Evolutionary conservation across 2,329 filamentous ascomycete genomes (phyloP), one percentile per base, ranked within the genome.

Genomic region (Beauveria sp.): DNA sequence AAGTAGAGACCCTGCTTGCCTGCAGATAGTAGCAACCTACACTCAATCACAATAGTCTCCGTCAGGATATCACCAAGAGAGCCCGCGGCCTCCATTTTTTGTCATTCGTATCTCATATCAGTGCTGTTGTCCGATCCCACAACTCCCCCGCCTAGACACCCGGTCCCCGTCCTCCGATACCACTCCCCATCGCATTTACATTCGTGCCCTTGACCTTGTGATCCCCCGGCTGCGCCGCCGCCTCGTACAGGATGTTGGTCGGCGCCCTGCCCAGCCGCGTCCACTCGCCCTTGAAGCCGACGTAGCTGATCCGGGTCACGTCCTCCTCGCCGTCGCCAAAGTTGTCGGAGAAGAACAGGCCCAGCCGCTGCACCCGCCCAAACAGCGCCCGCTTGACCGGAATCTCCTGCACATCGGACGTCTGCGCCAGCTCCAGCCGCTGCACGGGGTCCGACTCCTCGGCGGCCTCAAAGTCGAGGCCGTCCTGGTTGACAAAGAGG

Each of bases 201-300:
- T 69, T 73, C 54, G 79, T 79, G 8, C 84, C 84, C 76, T 85
- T 86, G 24, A 88, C 26, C 75, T 82, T 84, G 76, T 99, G 95
- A 76, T 99, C 95, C 52, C 78, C 84, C 14, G 93, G 95, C 73
- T 97, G 96, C 42, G 95, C 89, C 28, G 93, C 93, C 20, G 92
- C 89, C 81, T 99, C 95, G 74, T 98, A 99, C 63, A 96, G 70
- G 68, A 98, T 93, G 67, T 89, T 91, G 7, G 89, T 79, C 1
- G 95, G 92, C 71, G 73, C 77, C 64, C 70, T 70, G 24, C 88
- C 95, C 70, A 96, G 75, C 72, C 87, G 86, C 84, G 95, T 95
- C 81, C 91, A 98, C 75, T 96, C 91, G 26, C 95, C 95, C 76
- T 91, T 93, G 79, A 99, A 98, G 1, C 90, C 95, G 61, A 98